Evolutionary conservation across 2,329 filamentous ascomycete species (phyloP).

Genomic region (Curvularia hawaiiensis): DNA sequence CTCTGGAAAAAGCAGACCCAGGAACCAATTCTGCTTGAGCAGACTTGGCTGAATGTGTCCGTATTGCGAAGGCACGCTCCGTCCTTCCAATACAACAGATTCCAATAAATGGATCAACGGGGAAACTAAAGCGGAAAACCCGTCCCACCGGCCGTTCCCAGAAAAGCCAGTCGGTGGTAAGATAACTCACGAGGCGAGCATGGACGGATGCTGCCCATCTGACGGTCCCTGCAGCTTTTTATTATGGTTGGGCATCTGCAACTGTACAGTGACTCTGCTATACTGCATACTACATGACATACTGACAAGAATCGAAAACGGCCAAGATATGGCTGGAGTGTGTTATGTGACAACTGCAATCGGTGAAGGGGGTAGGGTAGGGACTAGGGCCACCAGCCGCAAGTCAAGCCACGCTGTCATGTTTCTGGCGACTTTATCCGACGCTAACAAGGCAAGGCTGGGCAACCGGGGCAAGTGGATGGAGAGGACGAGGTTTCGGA

Average conservation of each 20-base stretch:
- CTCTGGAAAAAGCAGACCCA: not conserved
- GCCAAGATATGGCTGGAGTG: conserved; percentile 29
- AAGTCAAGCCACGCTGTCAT: conserved; percentile 37
- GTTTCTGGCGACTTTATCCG: conserved; percentile 29
- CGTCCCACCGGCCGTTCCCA: conserved; percentile 9
- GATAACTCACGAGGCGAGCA: not conserved
- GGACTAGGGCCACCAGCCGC: conserved; percentile 36
- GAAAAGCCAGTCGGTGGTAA: not conserved
- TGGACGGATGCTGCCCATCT: not conserved
- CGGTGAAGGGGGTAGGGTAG: conserved; percentile 17
- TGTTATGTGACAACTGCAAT: conserved; percentile 18
- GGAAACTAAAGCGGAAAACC: conserved; percentile 14
- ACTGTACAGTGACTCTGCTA: not conserved
- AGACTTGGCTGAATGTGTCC: conserved; percentile 2
- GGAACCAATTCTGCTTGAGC: conserved; percentile 2
- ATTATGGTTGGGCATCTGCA: not conserved
- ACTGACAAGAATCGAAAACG: conserved; percentile 9
- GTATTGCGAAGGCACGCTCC: conserved; percentile 6
- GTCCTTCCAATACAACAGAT: conserved; percentile 9
- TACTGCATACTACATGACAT: conserved; percentile 6
- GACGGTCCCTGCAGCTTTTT: not conserved
- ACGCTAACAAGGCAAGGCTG: conserved; percentile 26
- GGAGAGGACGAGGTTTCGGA: conserved; percentile 21
- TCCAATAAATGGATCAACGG: conserved; percentile 5
- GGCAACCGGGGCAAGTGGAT: conserved; percentile 22